Conservation (phyloP, 208 protist species). For the Borovskyia barvae region DNA sequence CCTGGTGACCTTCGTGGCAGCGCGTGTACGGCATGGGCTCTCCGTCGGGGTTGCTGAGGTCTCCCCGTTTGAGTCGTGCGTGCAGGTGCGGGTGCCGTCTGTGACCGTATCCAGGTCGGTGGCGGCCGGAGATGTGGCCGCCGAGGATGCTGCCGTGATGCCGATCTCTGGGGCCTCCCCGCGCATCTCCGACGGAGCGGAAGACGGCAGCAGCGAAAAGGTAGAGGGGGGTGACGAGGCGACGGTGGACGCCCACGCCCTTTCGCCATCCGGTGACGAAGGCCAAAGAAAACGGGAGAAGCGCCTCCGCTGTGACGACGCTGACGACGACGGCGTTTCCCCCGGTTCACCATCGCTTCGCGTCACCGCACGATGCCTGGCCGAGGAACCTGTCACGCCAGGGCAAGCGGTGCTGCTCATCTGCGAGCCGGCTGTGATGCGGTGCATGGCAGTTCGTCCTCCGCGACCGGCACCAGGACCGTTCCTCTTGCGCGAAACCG, state of each 20-base stretch:
- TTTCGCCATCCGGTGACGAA: too few relatives aligned
- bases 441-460: conserved; percentile 42
- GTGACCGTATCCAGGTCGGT: conserved; percentile 9
- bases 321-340: too few relatives aligned
- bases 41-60: conserved; percentile 41
- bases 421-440: conserved; percentile 61
- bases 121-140: not conserved
- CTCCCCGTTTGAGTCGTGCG: conserved; percentile 35
- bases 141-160: not conserved
- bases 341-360: too few relatives aligned
- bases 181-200: too few relatives aligned
- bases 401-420: conserved; percentile 61
- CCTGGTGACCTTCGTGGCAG: conserved; percentile 26
- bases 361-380: conserved; percentile 59
- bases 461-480: conserved; percentile 28
- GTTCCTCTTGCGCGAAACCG: conserved; percentile 35
- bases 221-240: too few relatives aligned
- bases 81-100: conserved; percentile 36
- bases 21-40: conserved; percentile 48
- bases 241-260: too few relatives aligned
- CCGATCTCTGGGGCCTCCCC: too few relatives aligned
- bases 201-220: too few relatives aligned
- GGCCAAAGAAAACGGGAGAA: not conserved
- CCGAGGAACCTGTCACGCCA: conserved; percentile 44
- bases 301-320: not conserved